Evolutionary conservation across 805 yeast genomes (phyloP).

Genomic region (Ogataea degrootiae): DNA sequence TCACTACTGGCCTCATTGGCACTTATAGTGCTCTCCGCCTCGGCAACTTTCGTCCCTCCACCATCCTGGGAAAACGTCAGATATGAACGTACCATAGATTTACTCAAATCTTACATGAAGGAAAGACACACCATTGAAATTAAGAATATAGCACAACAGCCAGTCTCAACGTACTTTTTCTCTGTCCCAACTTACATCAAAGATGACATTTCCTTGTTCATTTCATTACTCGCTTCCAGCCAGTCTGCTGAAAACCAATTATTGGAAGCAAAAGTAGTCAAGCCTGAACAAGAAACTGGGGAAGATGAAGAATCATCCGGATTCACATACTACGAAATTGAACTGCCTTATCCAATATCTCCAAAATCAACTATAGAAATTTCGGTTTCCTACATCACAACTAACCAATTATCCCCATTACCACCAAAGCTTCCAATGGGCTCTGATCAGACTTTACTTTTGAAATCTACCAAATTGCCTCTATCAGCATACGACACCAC

Average conservation of each 20-base stretch:
- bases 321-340: constrained; percentile 41
- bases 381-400: constrained; percentile 43
- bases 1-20: too few species aligned
- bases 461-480: constrained; percentile 48
- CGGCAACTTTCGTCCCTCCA: too few species aligned
- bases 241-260: constrained; percentile 19
- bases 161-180: constrained; percentile 52
- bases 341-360: constrained; percentile 60
- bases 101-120: constrained; percentile 59
- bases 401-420: constrained; percentile 47
- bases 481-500: constrained; percentile 58
- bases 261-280: constrained; percentile 14
- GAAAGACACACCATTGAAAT: constrained; percentile 54
- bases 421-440: constrained; percentile 60
- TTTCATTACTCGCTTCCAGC: constrained; percentile 13
- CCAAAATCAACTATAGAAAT: constrained; percentile 54
- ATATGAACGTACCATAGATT: constrained; percentile 55
- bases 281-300: constrained; percentile 6
- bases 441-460: constrained; percentile 56
- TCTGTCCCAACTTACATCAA: constrained; percentile 47
- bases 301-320: constrained; percentile 10
- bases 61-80: constrained; percentile 52
- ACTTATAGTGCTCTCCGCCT: too few species aligned
- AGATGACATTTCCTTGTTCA: constrained; percentile 21
- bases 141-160: constrained; percentile 52